These are phyloP conservation scores for Ceratorhiza oryzae-sativae DNA, from an alignment of 1,284 basidiomycete species.

Conservation along the genomic window DNA sequence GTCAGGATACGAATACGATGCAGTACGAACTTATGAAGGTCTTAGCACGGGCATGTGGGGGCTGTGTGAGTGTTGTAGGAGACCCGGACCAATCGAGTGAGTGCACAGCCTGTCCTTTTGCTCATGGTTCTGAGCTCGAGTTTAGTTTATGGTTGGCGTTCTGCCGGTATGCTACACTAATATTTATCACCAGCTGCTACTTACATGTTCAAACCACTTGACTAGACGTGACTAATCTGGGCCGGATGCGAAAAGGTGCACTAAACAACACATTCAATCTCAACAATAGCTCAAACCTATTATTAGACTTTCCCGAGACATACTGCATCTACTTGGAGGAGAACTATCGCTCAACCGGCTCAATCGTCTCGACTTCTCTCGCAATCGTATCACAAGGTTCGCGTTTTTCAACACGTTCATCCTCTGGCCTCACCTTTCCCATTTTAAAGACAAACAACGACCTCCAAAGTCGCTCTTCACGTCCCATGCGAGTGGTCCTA, in stretches of 20 bases:
- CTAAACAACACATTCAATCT: background rate
- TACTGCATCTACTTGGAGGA: conserved; percentile 80
- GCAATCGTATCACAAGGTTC: conserved; percentile 84
- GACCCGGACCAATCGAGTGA: conserved; percentile 91
- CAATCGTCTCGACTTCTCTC: conserved; percentile 77
- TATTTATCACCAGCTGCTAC: background rate
- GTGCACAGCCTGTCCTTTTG: conserved; percentile 42
- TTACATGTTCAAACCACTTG: background rate
- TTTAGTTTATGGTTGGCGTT: conserved; percentile 86
- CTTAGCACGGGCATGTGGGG: conserved; percentile 61
- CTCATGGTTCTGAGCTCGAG: background rate
- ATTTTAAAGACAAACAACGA: conserved; percentile 68
- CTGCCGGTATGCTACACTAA: conserved; percentile 57
- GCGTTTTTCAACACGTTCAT: background rate
- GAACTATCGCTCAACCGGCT: conserved; percentile 86
- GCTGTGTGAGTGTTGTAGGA: conserved; percentile 83
- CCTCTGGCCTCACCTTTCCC: background rate
- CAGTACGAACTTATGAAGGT: conserved; percentile 85
- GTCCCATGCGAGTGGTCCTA: conserved; percentile 69
- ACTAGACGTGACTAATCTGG: conserved; percentile 76
- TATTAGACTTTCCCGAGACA: conserved; percentile 69
- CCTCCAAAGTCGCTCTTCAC: conserved; percentile 81
- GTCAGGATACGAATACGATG: conserved; percentile 87
- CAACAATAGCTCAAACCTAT: conserved; percentile 6
- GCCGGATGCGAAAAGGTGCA: conserved; percentile 73